These are phyloP conservation scores for Pythium periplocum DNA, from an alignment of 352 stramenopile genomes.

Conservation along the genomic window DNA sequence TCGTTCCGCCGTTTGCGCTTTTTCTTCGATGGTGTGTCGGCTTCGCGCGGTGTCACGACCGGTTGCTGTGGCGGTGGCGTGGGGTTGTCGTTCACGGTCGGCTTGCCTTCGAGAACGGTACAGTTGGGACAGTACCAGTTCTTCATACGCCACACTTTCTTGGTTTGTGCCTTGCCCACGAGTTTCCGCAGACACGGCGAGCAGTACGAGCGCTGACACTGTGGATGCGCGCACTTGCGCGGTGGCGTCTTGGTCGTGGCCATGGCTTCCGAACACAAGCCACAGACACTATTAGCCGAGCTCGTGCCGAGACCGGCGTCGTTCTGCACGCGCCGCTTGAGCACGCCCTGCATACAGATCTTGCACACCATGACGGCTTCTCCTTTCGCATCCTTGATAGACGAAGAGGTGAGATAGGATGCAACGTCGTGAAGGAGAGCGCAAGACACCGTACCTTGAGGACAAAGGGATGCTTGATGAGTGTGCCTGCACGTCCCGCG, in stretches of 20 bases:
- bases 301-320: conserved; percentile 5
- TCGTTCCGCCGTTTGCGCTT: conserved; percentile 40
- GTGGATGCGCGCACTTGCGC: conserved; percentile 38
- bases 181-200: conserved; percentile 51
- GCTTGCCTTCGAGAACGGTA: conserved; percentile 12
- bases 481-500: conserved; percentile 7
- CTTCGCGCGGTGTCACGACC: neutral
- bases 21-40: conserved; percentile 16
- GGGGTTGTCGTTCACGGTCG: neutral
- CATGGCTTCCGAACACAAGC: conserved; percentile 38
- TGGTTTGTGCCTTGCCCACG: conserved; percentile 45
- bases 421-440: neutral
- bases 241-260: conserved; percentile 18
- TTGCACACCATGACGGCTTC: conserved; percentile 51
- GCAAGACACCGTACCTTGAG: conserved; percentile 34
- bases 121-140: conserved; percentile 68
- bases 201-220: conserved; percentile 54
- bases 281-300: conserved; percentile 28
- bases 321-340: conserved; percentile 28
- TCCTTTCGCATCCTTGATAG: conserved; percentile 39
- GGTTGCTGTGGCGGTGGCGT: neutral
- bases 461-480: conserved; percentile 66
- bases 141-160: conserved; percentile 53
- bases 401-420: conserved; percentile 3
- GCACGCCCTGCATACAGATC: conserved; percentile 53